Evolutionary conservation across 2,329 filamentous ascomycete species (phyloP).

Genomic region (Talaromyces pinophilus): DNA sequence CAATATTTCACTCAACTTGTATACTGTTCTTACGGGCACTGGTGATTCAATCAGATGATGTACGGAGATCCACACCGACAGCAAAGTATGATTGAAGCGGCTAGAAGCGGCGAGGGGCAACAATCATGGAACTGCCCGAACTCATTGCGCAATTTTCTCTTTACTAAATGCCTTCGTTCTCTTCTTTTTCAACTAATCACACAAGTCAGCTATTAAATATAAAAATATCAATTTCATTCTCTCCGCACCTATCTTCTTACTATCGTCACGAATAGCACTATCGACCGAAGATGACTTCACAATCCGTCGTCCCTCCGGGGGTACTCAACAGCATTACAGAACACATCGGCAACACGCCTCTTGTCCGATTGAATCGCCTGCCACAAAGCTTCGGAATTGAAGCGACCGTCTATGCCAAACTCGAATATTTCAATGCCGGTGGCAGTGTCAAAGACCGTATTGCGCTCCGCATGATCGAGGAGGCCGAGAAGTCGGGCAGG

Average conservation of each 20-base stretch:
- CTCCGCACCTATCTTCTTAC: too few species aligned
- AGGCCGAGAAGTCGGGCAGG: slow-evolving; percentile 83
- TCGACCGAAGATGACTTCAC: slow-evolving; percentile 6
- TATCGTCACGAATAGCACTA: neutral
- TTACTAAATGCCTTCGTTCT: neutral
- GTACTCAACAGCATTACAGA: slow-evolving; percentile 71
- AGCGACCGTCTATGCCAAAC: slow-evolving; percentile 84
- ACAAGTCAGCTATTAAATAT: neutral
- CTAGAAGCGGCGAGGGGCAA: slow-evolving; percentile 21
- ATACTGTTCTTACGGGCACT: too few species aligned
- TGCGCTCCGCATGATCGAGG: slow-evolving; percentile 94
- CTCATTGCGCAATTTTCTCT: slow-evolving; percentile 4
- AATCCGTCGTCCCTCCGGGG: slow-evolving; percentile 54
- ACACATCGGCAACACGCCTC: slow-evolving; percentile 93
- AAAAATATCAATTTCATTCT: neutral
- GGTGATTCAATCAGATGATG: neutral
- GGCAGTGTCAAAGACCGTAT: slow-evolving; percentile 95
- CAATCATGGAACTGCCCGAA: slow-evolving; percentile 1
- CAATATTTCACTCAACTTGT: too few species aligned
- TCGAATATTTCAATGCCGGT: slow-evolving; percentile 91
- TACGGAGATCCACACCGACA: slow-evolving; percentile 1
- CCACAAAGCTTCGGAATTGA: slow-evolving; percentile 88
- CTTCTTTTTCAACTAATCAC: neutral
- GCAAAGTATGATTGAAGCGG: slow-evolving; percentile 10
- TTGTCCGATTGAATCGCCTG: slow-evolving; percentile 89